Evolutionary conservation across 148 eudicot genomes (phyloP), one percentile per base, ranked within the genome.

Genomic region (Pouteria glomerata): DNA sequence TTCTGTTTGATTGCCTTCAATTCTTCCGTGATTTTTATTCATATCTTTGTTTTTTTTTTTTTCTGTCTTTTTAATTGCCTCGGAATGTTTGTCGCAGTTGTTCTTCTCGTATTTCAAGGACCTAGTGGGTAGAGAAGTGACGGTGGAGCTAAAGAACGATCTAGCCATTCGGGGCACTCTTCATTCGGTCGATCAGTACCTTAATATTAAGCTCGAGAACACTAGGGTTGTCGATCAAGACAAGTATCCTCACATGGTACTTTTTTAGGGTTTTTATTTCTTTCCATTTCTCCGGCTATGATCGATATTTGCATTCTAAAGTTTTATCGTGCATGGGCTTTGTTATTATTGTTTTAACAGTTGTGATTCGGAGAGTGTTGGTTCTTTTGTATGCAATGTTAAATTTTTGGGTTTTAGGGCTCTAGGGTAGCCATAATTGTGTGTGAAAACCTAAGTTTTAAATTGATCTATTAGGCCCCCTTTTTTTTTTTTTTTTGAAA

Each of bases 151-250:
- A 68, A 93, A 93, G 88, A 93, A 93, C 74, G 98, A 93, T 79
- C 77, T 93, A 37, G 98, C 98, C 8, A 90, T 93, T 44, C 84
- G 85, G 57, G 97, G 98, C 0, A 90, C 95, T 27, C 90, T 93
- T n/a, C 98, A 91, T 76, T 93, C 98, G 3, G 98, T 93, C 58
- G 98, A 93, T 86, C 98, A 93, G 71, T 90, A 93, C 72, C 95
- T 93, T 80, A 93, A 93, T 76, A 90, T 93, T 65, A 93, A 93
- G 88, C 92, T 93, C 21, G 98, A 93, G 80, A 93, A 93, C 74
- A 93, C 98, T 33, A 82, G 91, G 86, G 98, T 93, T 79, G 98
- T 90, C 68, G 98, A 93, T 82, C 97, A 93, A 75, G 98, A 93
- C 83, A 93, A 93, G 83, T 93, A 88, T 71, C 98, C 98, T 57